Evolutionary conservation across 805 yeast genomes (phyloP).

Genomic region (Ogataea trehaloabstinens): DNA sequence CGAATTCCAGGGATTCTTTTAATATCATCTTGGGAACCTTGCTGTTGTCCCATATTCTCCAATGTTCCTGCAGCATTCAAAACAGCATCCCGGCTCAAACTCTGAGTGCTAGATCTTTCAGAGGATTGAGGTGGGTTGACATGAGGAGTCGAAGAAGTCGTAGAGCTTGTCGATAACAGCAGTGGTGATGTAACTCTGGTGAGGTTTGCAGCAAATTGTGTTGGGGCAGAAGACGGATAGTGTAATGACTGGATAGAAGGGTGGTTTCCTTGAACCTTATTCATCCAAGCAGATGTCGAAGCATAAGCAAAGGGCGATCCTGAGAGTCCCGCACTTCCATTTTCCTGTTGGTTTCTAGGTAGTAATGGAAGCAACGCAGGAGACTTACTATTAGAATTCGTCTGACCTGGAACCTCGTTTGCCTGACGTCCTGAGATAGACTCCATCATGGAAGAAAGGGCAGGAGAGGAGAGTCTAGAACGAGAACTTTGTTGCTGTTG

Average conservation of each 20-base stretch:
- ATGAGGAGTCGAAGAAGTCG: conserved; percentile 29
- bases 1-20: conserved; percentile 32
- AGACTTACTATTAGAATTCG: conserved; percentile 20
- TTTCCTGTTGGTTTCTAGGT: conserved; percentile 34
- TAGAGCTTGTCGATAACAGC: conserved; percentile 49
- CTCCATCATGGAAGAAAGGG: conserved; percentile 15
- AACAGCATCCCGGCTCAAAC: conserved; percentile 31
- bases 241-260: conserved; percentile 51
- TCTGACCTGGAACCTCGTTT: conserved; percentile 2
- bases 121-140: conserved; percentile 40
- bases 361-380: conserved; percentile 41
- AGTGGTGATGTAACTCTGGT: conserved; percentile 65
- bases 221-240: conserved; percentile 67
- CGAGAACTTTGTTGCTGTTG: conserved; percentile 6
- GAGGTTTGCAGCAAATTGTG: conserved; percentile 66
- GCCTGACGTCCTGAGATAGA: conserved; percentile 7
- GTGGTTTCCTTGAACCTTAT: conserved; percentile 24
- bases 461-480: conserved; percentile 17
- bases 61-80: conserved; percentile 40
- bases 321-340: conserved; percentile 17
- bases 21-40: conserved; percentile 24
- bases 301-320: conserved; percentile 31
- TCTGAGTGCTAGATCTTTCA: conserved; percentile 30
- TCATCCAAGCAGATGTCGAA: conserved; percentile 27
- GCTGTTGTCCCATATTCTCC: conserved; percentile 38